These are phyloP conservation scores for Mortierella alpina DNA, from an alignment of 192 early-diverging fungal species.

Conservation along the genomic window DNA sequence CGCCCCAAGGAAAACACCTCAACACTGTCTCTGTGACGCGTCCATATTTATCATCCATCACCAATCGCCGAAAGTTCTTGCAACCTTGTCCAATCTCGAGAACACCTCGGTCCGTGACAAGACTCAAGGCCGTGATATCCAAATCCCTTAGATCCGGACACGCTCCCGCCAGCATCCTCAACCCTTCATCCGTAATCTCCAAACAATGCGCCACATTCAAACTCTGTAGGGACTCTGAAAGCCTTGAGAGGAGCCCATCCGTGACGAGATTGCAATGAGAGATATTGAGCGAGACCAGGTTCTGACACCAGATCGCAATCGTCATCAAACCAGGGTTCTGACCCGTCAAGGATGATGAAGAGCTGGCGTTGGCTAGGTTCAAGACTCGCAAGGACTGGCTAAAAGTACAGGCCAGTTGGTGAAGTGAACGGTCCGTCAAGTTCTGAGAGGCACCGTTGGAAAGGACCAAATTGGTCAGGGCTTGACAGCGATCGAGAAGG, in stretches of 20 bases:
- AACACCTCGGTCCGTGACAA: conserved; percentile 14
- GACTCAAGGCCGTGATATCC: conserved; percentile 21
- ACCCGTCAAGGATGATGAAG: conserved; percentile 2
- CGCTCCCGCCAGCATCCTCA: background rate
- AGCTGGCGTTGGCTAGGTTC: conserved; percentile 8
- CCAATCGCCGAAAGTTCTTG: background rate
- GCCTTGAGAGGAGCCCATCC: conserved; percentile 5
- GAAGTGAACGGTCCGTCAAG: conserved; percentile 5
- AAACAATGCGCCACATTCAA: conserved; percentile 24
- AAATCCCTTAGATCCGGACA: conserved; percentile 10
- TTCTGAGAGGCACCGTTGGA: background rate
- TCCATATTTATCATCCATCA: conserved; percentile 25
- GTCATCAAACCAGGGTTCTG: conserved; percentile 6
- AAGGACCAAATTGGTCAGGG: background rate
- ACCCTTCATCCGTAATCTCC: conserved; percentile 17
- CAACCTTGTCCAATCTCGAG: conserved; percentile 12
- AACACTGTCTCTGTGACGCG: conserved; percentile 15
- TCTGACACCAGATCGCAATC: conserved; percentile 10
- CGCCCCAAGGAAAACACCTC: conserved; percentile 5
- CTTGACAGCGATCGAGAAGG: conserved; percentile 7
- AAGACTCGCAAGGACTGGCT: background rate
- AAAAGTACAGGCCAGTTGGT: background rate
- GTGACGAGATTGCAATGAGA: conserved; percentile 2
- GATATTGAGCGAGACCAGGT: conserved; percentile 13
- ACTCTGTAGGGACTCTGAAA: background rate